These are phyloP conservation scores for Kodamaea suecica DNA, from an alignment of 1,139 yeast species.

Conservation along the genomic window DNA sequence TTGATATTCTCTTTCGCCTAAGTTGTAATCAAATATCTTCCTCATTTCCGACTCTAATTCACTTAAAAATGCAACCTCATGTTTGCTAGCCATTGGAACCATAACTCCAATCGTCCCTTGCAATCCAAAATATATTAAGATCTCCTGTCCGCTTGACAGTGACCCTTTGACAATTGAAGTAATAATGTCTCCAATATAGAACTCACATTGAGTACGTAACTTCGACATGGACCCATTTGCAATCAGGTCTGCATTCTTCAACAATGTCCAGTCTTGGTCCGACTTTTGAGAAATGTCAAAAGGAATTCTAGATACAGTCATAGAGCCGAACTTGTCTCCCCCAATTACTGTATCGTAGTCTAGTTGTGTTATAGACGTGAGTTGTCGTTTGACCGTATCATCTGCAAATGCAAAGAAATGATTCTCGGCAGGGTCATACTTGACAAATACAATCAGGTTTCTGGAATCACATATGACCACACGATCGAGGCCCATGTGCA, in stretches of 20 bases:
- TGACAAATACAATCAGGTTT: conserved; percentile 58
- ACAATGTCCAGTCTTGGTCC: conserved; percentile 51
- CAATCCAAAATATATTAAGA: conserved; percentile 68
- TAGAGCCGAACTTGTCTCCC: conserved; percentile 89
- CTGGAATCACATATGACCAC: conserved; percentile 66
- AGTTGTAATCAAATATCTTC: conserved; percentile 24
- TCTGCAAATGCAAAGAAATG: conserved; percentile 63
- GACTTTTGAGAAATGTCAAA: conserved; percentile 40
- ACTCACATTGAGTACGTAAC: conserved; percentile 55
- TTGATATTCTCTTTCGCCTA: conserved; percentile 29
- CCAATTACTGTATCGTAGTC: conserved; percentile 77
- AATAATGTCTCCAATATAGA: conserved; percentile 67
- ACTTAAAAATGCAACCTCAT: conserved; percentile 60
- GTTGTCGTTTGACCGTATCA: conserved; percentile 66
- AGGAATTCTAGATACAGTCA: conserved; percentile 65
- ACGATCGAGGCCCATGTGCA: conserved; percentile 52
- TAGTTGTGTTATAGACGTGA: conserved; percentile 55
- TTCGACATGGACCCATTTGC: conserved; percentile 56
- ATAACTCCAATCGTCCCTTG: conserved; percentile 80
- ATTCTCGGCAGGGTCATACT: conserved; percentile 51
- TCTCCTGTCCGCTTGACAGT: conserved; percentile 56
- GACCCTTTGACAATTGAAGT: conserved; percentile 51
- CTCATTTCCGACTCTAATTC: conserved; percentile 53
- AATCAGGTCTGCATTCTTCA: conserved; percentile 32
- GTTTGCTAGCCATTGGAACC: conserved; percentile 60